Percentiles rank a stretch among this genome's conserved stretches.
These are phyloP conservation scores for Nannizziopsis barbatae DNA, from an alignment of 2,329 filamentous ascomycete species.

Conservation along the genomic window DNA sequence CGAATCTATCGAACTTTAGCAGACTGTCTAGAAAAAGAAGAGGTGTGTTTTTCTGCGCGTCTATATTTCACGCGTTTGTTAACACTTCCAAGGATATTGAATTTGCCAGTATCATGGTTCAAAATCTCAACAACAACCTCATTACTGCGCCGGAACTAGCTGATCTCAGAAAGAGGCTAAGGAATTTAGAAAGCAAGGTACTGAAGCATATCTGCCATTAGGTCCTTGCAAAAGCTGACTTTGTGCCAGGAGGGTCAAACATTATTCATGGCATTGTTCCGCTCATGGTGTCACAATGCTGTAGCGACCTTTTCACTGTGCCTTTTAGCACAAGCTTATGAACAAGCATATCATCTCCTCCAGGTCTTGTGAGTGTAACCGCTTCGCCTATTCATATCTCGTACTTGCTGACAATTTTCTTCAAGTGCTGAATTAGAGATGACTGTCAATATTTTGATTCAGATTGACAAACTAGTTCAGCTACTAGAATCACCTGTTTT, in stretches of 20 bases:
- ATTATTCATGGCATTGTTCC: slow-evolving; percentile 87
- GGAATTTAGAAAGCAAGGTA: slow-evolving; percentile 80
- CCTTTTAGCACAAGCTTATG: slow-evolving; percentile 89
- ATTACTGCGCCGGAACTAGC: slow-evolving; percentile 92
- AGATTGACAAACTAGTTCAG: slow-evolving; percentile 97
- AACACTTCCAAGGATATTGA: slow-evolving; percentile 57
- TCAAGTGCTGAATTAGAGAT: slow-evolving; percentile 89
- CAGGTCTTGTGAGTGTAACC: slow-evolving; percentile 64
- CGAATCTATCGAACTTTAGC: slow-evolving; percentile 91
- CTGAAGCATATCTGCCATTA: slow-evolving; percentile 6
- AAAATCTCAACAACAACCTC: slow-evolving; percentile 97
- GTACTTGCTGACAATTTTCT: slow-evolving; percentile 20
- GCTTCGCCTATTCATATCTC: slow-evolving; percentile 4
- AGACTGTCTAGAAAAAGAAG: slow-evolving; percentile 93
- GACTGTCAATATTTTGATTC: slow-evolving; percentile 97
- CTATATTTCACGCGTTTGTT: not conserved
- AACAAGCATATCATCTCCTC: slow-evolving; percentile 90
- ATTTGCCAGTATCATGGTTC: slow-evolving; percentile 98
- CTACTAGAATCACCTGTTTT: slow-evolving; percentile 95
- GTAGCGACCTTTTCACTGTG: slow-evolving; percentile 96
- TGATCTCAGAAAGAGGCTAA: slow-evolving; percentile 76
- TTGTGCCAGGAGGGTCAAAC: slow-evolving; percentile 67
- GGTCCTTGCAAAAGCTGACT: slow-evolving; percentile 16
- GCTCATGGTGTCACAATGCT: slow-evolving; percentile 97
- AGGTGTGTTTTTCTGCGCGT: slow-evolving; percentile 34